A percentile compares a stretch with the other conserved stretches of the same genome.
phyloP scores from a whole-genome alignment of 2,329 filamentous ascomycete genomes.

The Zalaria sp. region DNA sequence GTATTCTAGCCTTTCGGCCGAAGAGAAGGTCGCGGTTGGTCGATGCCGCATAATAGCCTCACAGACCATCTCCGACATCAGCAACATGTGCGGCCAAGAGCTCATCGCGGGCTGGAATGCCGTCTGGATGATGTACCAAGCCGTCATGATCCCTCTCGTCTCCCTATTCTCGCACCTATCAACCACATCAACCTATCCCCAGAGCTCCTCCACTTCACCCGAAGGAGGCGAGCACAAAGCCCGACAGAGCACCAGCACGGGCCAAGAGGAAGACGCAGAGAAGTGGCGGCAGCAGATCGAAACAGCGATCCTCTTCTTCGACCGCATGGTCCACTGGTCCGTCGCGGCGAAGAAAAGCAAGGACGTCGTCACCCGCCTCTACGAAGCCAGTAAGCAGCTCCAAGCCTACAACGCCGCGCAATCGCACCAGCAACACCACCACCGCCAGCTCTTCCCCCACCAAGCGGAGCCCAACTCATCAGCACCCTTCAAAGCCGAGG shows the following conservation, averaged over 20 bases:
- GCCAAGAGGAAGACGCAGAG: constrained; percentile 17
- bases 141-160: constrained; percentile 64
- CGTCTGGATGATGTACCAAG: constrained; percentile 71
- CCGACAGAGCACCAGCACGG: constrained; percentile 3
- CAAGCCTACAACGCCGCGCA: constrained; percentile 9
- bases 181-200: constrained; percentile 5
- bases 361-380: constrained; percentile 27
- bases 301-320: constrained; percentile 27
- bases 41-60: constrained; percentile 56
- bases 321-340: constrained; percentile 27
- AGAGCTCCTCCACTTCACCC: constrained; percentile 16
- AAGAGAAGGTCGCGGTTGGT: constrained; percentile 54
- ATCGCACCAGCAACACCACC: not conserved
- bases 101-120: constrained; percentile 72
- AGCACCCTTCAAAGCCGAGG: too few species aligned
- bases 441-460: not conserved
- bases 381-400: constrained; percentile 21
- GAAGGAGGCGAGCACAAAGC: not conserved
- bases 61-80: constrained; percentile 59
- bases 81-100: constrained; percentile 54
- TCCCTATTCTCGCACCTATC: constrained; percentile 42
- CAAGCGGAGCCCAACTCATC: too few species aligned
- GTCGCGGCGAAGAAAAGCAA: constrained; percentile 29
- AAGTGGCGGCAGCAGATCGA: constrained; percentile 28
- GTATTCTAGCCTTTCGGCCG: constrained; percentile 37